phyloP scores from a whole-genome alignment of 106 monocot species.

The Dendrobium nobile region DNA sequence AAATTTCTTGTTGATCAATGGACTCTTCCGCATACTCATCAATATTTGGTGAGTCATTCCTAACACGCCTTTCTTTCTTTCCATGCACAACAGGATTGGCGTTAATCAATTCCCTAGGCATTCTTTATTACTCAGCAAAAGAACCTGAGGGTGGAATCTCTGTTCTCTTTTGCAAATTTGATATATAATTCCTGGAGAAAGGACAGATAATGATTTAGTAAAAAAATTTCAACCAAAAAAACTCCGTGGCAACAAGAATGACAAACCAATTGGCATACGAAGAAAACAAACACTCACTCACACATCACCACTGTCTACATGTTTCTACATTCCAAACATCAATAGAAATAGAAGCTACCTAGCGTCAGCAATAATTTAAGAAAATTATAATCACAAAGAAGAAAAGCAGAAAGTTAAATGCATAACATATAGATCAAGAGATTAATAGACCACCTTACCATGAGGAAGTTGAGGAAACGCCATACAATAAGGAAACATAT shows the following conservation, averaged over 20 bases:
- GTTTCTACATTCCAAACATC: not conserved
- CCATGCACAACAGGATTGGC: slow-evolving; percentile 64
- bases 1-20: slow-evolving; percentile 74
- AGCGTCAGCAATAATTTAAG: not conserved
- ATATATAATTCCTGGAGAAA: not conserved
- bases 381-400: not conserved
- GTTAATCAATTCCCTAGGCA: slow-evolving; percentile 36
- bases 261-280: not conserved
- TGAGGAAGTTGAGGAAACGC: not conserved
- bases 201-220: not conserved
- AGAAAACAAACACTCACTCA: not conserved
- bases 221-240: not conserved
- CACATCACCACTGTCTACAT: not conserved
- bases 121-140: not conserved
- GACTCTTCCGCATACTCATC: slow-evolving; percentile 61
- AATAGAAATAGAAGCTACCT: not conserved
- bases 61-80: slow-evolving; percentile 48
- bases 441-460: not conserved
- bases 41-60: slow-evolving; percentile 15
- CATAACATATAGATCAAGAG: not conserved
- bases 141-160: not conserved
- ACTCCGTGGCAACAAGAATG: not conserved
- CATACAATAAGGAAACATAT: not conserved
- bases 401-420: not conserved
- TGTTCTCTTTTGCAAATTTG: not conserved